These are phyloP conservation scores for Thalassiosira pacifica DNA, from an alignment of 352 stramenopile species.

Conservation along the genomic window DNA sequence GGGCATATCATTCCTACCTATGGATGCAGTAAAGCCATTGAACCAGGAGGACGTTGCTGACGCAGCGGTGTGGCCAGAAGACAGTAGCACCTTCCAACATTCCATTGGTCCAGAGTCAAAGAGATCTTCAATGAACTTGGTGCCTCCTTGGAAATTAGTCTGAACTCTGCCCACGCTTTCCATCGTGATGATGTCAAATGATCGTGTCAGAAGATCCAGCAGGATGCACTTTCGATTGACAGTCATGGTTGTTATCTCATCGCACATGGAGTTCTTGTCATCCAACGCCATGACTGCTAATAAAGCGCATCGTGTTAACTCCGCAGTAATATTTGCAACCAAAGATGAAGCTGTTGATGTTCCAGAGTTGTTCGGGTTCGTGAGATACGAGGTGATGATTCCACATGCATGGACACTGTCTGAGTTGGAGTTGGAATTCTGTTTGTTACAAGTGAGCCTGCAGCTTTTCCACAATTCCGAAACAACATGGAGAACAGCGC, in stretches of 20 bases:
- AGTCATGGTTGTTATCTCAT: slow-evolving; percentile 12
- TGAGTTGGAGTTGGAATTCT: not conserved
- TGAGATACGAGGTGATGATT: slow-evolving; percentile 28
- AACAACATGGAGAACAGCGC: slow-evolving; percentile 42
- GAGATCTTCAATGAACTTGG: slow-evolving; percentile 50
- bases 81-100: slow-evolving; percentile 48
- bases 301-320: slow-evolving; percentile 46
- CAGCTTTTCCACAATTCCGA: slow-evolving; percentile 61
- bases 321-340: slow-evolving; percentile 42
- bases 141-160: slow-evolving; percentile 7
- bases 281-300: slow-evolving; percentile 43
- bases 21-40: slow-evolving; percentile 9
- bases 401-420: slow-evolving; percentile 50
- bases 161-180: slow-evolving; percentile 49
- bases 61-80: slow-evolving; percentile 14
- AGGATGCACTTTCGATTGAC: slow-evolving; percentile 47
- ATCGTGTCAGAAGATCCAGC: slow-evolving; percentile 51
- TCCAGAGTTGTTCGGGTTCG: slow-evolving; percentile 8
- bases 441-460: slow-evolving; percentile 24
- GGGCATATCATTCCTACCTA: not conserved
- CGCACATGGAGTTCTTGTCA: slow-evolving; percentile 35
- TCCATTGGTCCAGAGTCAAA: slow-evolving; percentile 44
- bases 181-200: slow-evolving; percentile 54
- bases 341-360: not conserved
- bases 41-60: slow-evolving; percentile 53